These are phyloP conservation scores for Daldinia decipiens DNA, from an alignment of 495 filamentous ascomycete species.

Conservation along the genomic window DNA sequence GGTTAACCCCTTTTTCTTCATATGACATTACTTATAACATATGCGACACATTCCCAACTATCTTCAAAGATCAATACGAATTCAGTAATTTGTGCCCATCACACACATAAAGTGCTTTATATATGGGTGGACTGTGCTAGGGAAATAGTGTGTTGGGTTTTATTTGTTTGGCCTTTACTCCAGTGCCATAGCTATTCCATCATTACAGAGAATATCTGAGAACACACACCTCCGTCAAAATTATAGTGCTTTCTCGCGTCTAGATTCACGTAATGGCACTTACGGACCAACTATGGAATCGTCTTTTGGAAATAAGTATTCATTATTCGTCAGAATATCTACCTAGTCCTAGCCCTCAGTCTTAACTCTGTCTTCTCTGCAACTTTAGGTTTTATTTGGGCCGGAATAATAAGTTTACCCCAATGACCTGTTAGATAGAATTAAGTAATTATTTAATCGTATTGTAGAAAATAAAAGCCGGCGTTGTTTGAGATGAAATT, in stretches of 20 bases:
- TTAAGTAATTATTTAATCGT: background rate
- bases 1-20: no score
- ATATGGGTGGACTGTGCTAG: constrained; percentile 63
- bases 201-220: constrained; percentile 55
- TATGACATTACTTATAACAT: no score
- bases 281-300: background rate
- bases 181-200: constrained; percentile 57
- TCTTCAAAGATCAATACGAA: constrained; percentile 55
- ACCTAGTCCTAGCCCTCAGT: no score
- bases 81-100: constrained; percentile 36
- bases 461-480: background rate
- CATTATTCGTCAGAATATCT: no score
- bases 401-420: background rate
- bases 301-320: background rate
- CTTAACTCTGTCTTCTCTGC: no score
- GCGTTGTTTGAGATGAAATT: background rate
- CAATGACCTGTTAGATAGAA: background rate
- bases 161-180: constrained; percentile 53
- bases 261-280: background rate
- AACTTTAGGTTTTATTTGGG: background rate
- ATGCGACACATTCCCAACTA: constrained; percentile 45
- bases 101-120: constrained; percentile 54
- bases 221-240: constrained; percentile 51
- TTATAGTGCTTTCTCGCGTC: background rate
- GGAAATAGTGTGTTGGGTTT: constrained; percentile 64